These are phyloP conservation scores for Chenopodium suecicum DNA, from an alignment of 148 eudicot species.

Conservation along the genomic window DNA sequence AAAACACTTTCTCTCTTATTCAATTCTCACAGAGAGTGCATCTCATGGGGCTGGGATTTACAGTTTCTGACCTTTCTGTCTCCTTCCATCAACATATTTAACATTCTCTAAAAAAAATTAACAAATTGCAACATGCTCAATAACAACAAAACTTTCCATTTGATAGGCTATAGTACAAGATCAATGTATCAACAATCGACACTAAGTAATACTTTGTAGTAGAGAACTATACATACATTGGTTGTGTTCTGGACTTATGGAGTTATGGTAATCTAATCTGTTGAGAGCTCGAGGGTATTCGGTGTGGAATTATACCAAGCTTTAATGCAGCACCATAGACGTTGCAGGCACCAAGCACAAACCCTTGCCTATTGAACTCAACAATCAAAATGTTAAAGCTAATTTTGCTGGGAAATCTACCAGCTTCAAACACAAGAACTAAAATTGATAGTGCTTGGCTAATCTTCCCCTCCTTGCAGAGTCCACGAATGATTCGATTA, in stretches of 20 bases:
- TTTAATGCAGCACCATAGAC: constrained; percentile 67
- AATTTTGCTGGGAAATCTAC: constrained; percentile 41
- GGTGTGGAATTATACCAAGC: constrained; percentile 52
- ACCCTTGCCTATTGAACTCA: constrained; percentile 51
- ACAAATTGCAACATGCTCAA: not conserved
- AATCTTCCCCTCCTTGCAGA: constrained; percentile 50
- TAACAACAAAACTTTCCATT: not conserved
- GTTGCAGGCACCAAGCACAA: constrained; percentile 35
- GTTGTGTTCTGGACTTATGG: not conserved
- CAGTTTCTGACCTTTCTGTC: not conserved
- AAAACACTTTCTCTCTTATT: no score
- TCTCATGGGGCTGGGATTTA: not conserved
- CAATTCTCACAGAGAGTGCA: no score
- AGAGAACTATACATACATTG: constrained; percentile 3
- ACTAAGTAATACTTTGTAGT: not conserved
- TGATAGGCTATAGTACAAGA: not conserved
- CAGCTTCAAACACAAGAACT: constrained; percentile 34
- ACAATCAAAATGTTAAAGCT: constrained; percentile 56
- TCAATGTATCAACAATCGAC: not conserved
- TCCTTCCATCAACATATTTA: no score
- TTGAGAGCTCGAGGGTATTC: constrained; percentile 29
- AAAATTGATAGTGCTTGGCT: constrained; percentile 54
- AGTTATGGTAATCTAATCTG: not conserved
- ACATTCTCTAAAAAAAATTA: no score
- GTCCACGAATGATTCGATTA: constrained; percentile 49